These are phyloP conservation scores for Kurtzmaniella quercitrusa DNA, from an alignment of 1,139 yeast genomes.

Conservation along the genomic window DNA sequence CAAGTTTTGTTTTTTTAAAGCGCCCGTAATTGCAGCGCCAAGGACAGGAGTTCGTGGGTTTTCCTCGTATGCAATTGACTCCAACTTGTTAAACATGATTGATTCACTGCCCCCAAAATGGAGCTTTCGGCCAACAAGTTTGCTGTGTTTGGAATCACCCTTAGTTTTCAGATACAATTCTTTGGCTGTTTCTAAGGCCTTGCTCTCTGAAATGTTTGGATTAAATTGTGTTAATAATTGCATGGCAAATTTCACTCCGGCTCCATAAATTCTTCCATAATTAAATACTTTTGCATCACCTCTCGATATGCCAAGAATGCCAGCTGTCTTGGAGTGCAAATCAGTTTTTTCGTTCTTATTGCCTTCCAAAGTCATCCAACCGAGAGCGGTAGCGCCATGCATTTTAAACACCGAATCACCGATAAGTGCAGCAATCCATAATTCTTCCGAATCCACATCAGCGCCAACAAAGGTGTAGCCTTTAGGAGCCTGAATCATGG, in stretches of 20 bases:
- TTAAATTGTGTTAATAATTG: conserved; percentile 79
- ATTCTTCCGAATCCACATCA: conserved; percentile 95
- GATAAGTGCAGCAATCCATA: conserved; percentile 95
- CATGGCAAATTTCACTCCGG: conserved; percentile 89
- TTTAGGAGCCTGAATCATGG: conserved; percentile 79
- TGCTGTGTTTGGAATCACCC: conserved; percentile 48
- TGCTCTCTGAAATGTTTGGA: conserved; percentile 59
- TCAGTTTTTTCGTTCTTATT: conserved; percentile 89
- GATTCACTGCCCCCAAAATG: conserved; percentile 97
- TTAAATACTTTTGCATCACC: conserved; percentile 93
- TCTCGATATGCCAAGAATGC: conserved; percentile 82
- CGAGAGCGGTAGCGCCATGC: conserved; percentile 95
- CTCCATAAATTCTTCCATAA: conserved; percentile 97
- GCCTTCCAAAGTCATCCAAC: conserved; percentile 99
- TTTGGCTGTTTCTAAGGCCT: conserved; percentile 67
- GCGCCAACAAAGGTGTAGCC: conserved; percentile 97
- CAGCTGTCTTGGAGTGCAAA: conserved; percentile 90
- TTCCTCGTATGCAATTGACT: conserved; percentile 80
- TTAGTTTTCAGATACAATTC: conserved; percentile 77
- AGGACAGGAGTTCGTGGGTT: conserved; percentile 86
- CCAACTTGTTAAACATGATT: conserved; percentile 82
- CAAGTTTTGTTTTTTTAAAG: conserved; percentile 65
- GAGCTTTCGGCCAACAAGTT: conserved; percentile 26
- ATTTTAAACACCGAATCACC: conserved; percentile 87
- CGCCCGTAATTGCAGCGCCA: conserved; percentile 91